These are phyloP conservation scores for Jacaranda copaia DNA, from an alignment of 257 asterid species.

Conservation along the genomic window DNA sequence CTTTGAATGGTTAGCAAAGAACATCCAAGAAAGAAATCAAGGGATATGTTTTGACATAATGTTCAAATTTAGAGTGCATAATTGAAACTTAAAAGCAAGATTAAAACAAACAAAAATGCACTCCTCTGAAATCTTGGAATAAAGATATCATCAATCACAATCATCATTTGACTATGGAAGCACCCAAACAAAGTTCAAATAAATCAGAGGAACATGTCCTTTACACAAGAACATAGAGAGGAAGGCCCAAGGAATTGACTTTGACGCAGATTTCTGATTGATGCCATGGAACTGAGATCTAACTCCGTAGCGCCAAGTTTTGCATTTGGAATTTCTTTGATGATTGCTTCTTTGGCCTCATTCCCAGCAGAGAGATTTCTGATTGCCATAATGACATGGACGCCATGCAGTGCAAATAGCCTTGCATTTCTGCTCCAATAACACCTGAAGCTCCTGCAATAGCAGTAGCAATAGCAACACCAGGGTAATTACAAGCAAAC, in stretches of 20 bases:
- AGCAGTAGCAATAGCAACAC: background rate
- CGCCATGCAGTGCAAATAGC: constrained; percentile 68
- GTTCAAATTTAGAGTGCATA: no score
- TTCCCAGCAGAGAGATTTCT: constrained; percentile 55
- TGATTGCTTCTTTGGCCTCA: constrained; percentile 51
- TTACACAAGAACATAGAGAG: constrained; percentile 69
- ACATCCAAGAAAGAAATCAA: no score
- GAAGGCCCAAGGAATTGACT: constrained; percentile 56
- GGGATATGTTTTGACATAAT: no score
- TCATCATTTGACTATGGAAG: background rate
- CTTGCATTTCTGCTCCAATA: constrained; percentile 72
- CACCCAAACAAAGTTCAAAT: constrained; percentile 1
- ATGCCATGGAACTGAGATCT: constrained; percentile 63
- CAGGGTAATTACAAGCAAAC: background rate
- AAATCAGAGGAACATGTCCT: constrained; percentile 2
- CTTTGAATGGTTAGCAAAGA: no score
- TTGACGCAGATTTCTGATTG: constrained; percentile 55
- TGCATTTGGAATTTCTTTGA: constrained; percentile 55
- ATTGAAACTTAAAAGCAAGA: no score
- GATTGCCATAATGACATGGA: constrained; percentile 68
- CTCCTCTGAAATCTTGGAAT: background rate
- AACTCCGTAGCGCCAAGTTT: constrained; percentile 66
- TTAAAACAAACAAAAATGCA: background rate
- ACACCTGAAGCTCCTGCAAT: constrained; percentile 71
- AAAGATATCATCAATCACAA: no score